phyloP scores from a whole-genome alignment of 139 green algal genomes.

The Microglena sp. region DNA sequence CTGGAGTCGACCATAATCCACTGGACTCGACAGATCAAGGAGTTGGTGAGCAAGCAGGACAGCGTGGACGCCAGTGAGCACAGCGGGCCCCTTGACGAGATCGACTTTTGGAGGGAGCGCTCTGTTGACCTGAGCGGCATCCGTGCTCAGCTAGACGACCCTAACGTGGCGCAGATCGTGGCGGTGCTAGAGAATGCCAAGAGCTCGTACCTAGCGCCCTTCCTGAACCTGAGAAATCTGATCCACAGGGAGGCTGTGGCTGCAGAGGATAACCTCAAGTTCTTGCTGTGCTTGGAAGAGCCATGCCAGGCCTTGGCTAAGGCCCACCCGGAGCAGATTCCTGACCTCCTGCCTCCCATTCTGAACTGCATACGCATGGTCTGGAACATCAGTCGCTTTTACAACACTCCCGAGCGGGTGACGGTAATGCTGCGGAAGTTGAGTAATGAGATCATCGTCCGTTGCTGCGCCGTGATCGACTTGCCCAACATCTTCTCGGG shows the following conservation, averaged over 20 bases:
- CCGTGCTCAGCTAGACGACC: slow-evolving; percentile 54
- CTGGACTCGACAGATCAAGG: slow-evolving; percentile 79
- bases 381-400: slow-evolving; percentile 71
- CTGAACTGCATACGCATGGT: slow-evolving; percentile 75
- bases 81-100: slow-evolving; percentile 66
- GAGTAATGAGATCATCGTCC: slow-evolving; percentile 77
- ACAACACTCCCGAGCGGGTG: slow-evolving; percentile 77
- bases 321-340: slow-evolving; percentile 47
- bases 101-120: slow-evolving; percentile 74
- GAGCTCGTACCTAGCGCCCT: slow-evolving; percentile 63
- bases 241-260: slow-evolving; percentile 68
- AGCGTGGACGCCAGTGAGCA: slow-evolving; percentile 10
- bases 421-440: slow-evolving; percentile 74
- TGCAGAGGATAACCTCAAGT: slow-evolving; percentile 76
- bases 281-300: slow-evolving; percentile 63
- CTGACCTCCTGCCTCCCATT: slow-evolving; percentile 56
- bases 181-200: slow-evolving; percentile 58
- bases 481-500: slow-evolving; percentile 61
- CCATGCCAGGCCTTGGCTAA: slow-evolving; percentile 49
- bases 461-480: slow-evolving; percentile 61
- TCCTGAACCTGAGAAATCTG: slow-evolving; percentile 56
- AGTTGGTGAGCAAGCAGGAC: slow-evolving; percentile 49
- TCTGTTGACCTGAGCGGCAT: slow-evolving; percentile 66
- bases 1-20: slow-evolving; percentile 77
- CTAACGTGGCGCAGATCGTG: slow-evolving; percentile 37